Conservation (phyloP, 129 eudicot species). For the Helianthus tuberosus region DNA sequence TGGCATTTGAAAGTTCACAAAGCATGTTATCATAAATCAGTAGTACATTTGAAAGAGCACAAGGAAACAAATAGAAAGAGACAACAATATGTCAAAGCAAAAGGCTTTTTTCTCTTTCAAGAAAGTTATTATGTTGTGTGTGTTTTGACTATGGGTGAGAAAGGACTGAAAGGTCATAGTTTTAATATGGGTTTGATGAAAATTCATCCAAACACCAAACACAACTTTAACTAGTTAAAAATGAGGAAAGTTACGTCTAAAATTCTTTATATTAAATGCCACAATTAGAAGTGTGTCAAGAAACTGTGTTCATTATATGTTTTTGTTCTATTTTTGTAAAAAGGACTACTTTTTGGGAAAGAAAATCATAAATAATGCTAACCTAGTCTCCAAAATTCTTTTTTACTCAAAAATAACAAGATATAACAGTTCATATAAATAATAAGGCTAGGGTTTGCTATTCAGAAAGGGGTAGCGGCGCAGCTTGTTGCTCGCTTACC, state of each 20-base stretch:
- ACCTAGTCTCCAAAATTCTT: neutral
- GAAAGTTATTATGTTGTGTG: constrained; percentile 20
- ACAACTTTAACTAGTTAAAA: constrained; percentile 16
- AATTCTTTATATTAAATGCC: constrained; percentile 26
- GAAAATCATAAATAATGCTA: constrained; percentile 20
- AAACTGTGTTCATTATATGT: constrained; percentile 8
- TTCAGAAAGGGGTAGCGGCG: too few species aligned
- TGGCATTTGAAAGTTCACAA: constrained; percentile 26
- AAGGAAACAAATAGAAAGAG: constrained; percentile 33
- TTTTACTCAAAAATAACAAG: too few species aligned
- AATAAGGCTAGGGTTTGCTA: too few species aligned
- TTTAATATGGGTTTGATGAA: constrained; percentile 9
- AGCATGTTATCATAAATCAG: constrained; percentile 9
- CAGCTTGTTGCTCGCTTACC: too few species aligned
- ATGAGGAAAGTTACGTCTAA: constrained; percentile 19
- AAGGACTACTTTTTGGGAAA: constrained; percentile 6
- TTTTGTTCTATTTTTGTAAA: constrained; percentile 29
- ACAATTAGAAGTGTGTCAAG: constrained; percentile 22
- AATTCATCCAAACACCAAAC: constrained; percentile 22
- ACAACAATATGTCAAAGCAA: constrained; percentile 31
- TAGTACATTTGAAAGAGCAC: constrained; percentile 23
- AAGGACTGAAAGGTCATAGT: constrained; percentile 7
- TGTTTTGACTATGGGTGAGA: constrained; percentile 26
- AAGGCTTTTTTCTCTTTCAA: constrained; percentile 25
- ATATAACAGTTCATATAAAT: too few species aligned